Percentiles rank a stretch among this genome's conserved stretches.
Conservation (phyloP, 2,329 filamentous ascomycete genomes). For the Aspergillus ochraceus region DNA sequence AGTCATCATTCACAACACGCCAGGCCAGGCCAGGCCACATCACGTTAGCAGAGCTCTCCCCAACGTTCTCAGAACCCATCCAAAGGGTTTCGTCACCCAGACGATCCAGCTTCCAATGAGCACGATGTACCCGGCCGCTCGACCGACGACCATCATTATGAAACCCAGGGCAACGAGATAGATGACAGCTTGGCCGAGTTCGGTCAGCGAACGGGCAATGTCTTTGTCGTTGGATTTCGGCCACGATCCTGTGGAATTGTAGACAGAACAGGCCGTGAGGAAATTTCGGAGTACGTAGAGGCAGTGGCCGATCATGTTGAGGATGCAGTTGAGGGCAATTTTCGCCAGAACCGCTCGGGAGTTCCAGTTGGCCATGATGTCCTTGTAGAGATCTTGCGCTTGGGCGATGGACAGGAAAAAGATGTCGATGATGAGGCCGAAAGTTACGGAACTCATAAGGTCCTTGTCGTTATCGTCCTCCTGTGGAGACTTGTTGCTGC, state of each 20-base stretch:
- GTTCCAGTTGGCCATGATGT: slow-evolving; percentile 25
- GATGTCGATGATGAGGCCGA: slow-evolving; percentile 33
- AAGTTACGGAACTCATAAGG: slow-evolving; percentile 19
- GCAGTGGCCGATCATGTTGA: slow-evolving; percentile 34
- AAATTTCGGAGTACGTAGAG: slow-evolving; percentile 28
- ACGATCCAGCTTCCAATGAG: slow-evolving; percentile 37
- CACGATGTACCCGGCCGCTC: slow-evolving; percentile 32
- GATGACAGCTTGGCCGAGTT: slow-evolving; percentile 33
- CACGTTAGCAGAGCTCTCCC: slow-evolving; percentile 28
- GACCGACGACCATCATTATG: slow-evolving; percentile 30
- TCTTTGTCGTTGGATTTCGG: slow-evolving; percentile 30
- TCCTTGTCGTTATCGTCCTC: slow-evolving; percentile 12
- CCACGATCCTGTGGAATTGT: slow-evolving; percentile 33
- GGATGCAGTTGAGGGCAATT: slow-evolving; percentile 24
- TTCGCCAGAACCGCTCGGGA: slow-evolving; percentile 18
- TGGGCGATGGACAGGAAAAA: slow-evolving; percentile 29
- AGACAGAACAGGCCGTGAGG: slow-evolving; percentile 25
- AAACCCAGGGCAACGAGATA: slow-evolving; percentile 37
- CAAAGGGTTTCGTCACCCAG: slow-evolving; percentile 37
- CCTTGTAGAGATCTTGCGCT: slow-evolving; percentile 23
- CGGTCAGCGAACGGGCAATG: slow-evolving; percentile 27
- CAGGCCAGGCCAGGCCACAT: not conserved
- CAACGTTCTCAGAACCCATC: slow-evolving; percentile 30
- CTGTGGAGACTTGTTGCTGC: not conserved
- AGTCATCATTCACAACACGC: not conserved